phyloP scores from a whole-genome alignment of 116 monocot genomes.

The Dioscorea cayenensis region DNA sequence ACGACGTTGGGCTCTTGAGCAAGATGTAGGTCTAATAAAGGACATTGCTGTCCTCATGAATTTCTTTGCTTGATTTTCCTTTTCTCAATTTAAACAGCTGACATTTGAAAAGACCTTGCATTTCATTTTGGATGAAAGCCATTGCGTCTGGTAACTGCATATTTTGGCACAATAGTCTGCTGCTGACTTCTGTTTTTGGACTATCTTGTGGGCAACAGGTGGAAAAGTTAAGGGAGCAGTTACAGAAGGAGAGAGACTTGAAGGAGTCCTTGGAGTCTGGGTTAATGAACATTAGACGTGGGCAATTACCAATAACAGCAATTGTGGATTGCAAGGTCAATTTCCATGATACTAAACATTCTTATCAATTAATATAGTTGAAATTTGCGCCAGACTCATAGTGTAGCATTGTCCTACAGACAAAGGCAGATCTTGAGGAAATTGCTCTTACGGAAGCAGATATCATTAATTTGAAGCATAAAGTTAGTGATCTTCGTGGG shows the following conservation, averaged over 20 bases:
- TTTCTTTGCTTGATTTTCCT: background rate
- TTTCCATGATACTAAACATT: constrained; percentile 1
- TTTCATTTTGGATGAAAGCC: too few species aligned
- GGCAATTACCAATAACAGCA: constrained; percentile 19
- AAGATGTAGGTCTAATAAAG: constrained; percentile 56
- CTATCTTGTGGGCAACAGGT: constrained; percentile 32
- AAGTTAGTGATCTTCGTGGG: constrained; percentile 50
- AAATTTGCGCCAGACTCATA: background rate
- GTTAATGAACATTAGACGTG: constrained; percentile 38
- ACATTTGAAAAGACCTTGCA: too few species aligned
- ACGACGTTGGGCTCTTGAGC: constrained; percentile 58
- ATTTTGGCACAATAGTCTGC: too few species aligned
- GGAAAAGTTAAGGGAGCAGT: constrained; percentile 46
- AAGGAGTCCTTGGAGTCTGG: constrained; percentile 63
- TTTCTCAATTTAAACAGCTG: too few species aligned
- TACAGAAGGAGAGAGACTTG: constrained; percentile 73
- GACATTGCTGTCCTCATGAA: background rate
- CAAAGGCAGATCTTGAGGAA: constrained; percentile 64
- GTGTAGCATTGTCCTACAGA: constrained; percentile 18
- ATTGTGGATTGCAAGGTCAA: constrained; percentile 59
- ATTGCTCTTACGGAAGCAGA: constrained; percentile 67
- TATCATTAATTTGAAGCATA: constrained; percentile 59
- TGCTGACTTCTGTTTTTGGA: constrained; percentile 4
- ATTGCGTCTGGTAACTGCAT: too few species aligned
- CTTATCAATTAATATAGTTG: background rate